Percentiles rank a stretch among this genome's conserved stretches.
Conservation (phyloP, 176 grass and related monocot species). For the Elaeis guineensis region DNA sequence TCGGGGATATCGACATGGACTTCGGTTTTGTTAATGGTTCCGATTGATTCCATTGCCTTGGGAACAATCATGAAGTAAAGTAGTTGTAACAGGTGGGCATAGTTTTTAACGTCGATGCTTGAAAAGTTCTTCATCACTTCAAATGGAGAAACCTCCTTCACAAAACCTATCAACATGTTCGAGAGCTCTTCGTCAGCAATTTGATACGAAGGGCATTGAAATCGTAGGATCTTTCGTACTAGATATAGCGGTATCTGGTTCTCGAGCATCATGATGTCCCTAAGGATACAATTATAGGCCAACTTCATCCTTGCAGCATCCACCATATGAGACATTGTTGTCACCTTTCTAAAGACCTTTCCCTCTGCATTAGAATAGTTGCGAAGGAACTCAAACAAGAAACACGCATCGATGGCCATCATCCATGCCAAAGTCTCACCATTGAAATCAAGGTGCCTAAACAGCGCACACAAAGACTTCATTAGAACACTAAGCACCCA, state of each 20-base stretch:
- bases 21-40: not conserved
- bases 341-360: not conserved
- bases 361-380: not conserved
- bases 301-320: not conserved
- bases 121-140: not conserved
- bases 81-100: constrained; percentile 4
- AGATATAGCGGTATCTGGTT: not conserved
- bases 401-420: constrained; percentile 14
- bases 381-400: constrained; percentile 11
- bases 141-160: constrained; percentile 6
- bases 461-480: not conserved
- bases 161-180: not conserved
- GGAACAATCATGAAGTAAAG: constrained; percentile 2
- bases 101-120: not conserved
- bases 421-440: constrained; percentile 10
- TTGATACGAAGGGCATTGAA: not conserved
- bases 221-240: not conserved
- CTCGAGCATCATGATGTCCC: constrained; percentile 4
- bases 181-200: not conserved
- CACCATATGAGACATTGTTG: not conserved
- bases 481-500: too few species aligned
- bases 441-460: constrained; percentile 3
- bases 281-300: not conserved
- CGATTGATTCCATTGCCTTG: not conserved
- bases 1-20: not conserved